Conservation (phyloP, 192 early-diverging fungal genomes). For the Coemansia sp. region DNA sequence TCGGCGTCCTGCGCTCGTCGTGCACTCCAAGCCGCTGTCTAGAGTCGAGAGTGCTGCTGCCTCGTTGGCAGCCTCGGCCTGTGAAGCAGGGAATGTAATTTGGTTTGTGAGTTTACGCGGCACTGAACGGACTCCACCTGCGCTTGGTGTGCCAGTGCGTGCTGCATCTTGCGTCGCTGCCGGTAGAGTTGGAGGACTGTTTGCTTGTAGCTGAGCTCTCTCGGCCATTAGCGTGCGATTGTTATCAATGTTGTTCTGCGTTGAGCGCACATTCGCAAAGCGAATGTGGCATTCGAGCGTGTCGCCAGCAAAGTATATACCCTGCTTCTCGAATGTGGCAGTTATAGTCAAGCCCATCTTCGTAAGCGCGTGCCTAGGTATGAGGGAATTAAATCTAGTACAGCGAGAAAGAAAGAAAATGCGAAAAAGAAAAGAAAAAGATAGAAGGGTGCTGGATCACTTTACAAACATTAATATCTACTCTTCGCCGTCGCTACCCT, state of each 20-base stretch:
- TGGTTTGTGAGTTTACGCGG: conserved; percentile 12
- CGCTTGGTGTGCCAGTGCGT: neutral
- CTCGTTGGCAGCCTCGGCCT: neutral
- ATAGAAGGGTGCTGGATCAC: neutral
- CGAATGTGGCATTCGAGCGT: conserved; percentile 53
- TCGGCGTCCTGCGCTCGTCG: neutral
- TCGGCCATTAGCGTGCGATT: neutral
- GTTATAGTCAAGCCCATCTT: conserved; percentile 52
- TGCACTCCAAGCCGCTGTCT: conserved; percentile 19
- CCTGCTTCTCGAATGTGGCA: conserved; percentile 49
- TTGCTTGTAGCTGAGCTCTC: neutral
- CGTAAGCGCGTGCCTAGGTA: neutral
- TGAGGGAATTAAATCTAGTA: neutral
- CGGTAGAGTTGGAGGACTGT: neutral
- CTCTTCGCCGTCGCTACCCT: conserved; percentile 36
- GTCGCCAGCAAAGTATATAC: conserved; percentile 52
- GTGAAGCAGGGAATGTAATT: neutral
- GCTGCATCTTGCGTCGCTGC: neutral
- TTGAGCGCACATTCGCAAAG: conserved; percentile 37
- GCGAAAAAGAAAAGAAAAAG: neutral
- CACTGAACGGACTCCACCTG: conserved; percentile 1
- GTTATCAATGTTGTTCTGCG: neutral
- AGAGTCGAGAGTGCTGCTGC: conserved; percentile 9
- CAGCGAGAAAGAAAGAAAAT: conserved; percentile 1
- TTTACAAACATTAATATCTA: conserved; percentile 6